Base-by-base conservation (phyloP, 148 eudicot genomes). In the Vaccinium corymbosum region DNA sequence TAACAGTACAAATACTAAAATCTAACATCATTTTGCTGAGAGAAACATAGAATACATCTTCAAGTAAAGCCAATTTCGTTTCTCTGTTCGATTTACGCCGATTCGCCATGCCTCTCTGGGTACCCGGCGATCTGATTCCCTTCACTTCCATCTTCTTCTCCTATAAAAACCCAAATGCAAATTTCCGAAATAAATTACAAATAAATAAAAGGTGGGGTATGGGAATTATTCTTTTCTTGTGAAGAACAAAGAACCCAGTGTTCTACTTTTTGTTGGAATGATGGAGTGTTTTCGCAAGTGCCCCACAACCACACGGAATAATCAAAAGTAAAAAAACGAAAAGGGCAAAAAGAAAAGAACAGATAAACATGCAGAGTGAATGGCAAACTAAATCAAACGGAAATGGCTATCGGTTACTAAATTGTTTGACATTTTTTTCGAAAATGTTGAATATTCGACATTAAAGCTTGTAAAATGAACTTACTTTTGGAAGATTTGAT, bases 21-120 rank as follows among this genome's bases (percentile, higher is more conserved):
- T 13, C 7, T 22, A 66, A 22, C 6, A 27, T 66, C 25, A 20
- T 8, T 13, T 22, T 72, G 53, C 14, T 1, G 7, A 66, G 64
- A 55, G 50, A 64, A 17, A 71, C 38, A 35, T 80, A 22, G 9
- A 70, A 17, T 93, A 95, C 98, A 91, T 95, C 98, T 95, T 95
- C 89, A n/a, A 90, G 82, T 68, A 95, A 93, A 80, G 95, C 93
- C 87, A 89, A 82, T 88, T 90, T 93, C 86, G 88, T 86, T 73
- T 90, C 93, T 86, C 87, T 91, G 35, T 70, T 86, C 8, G 89
- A 85, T 83, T 82, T 82, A 35, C 84, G 82, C 80, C 88, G 75
- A 80, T 84, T 91, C 2, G 53, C 82, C 13, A 64, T 55, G 56
- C 86, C 25, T 86, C 85, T 90, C 62, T 85, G 84, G 50, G 86